Evolutionary conservation across 1,284 basidiomycete species (phyloP), one percentile per base, ranked within the genome.

Genomic region (Sparassis latifolia): DNA sequence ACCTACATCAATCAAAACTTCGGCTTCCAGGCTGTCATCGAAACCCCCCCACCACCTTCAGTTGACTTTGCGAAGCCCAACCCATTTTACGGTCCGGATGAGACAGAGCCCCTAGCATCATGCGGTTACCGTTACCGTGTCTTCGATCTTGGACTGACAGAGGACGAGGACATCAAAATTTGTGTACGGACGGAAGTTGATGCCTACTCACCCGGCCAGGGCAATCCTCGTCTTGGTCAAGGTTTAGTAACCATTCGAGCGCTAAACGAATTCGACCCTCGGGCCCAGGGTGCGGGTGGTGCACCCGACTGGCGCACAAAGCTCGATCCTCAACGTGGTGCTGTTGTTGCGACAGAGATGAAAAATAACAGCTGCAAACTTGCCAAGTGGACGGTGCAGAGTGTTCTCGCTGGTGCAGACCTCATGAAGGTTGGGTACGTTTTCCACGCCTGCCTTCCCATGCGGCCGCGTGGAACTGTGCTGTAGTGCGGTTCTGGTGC

Each of bases 1-100:
- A 98, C 96, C 33, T 99, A 97, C 71, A 92, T 99, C 77, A 98
- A 98, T 75, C 93, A 97, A 69, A 98, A 98, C 75, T 99, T 98
- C 66, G 87, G 89, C 32, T 97, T 96, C 78, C 97, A 99, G 72
- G 87, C 93, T 44, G 95, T 97, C 50, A 79, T 83, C 56, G 92
- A 96, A 67, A 79, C 69, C 41, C 61, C 75, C 4, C 77, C 83
- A 3, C 81, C 84, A 5, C 72, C 78, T 10, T 69, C 83, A 10
- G 75, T 88, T 44, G 82, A 91, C 53, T 82, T 96, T 62, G 78
- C 82, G 29, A 80, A 92, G 58, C 84, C 93, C 1, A 98, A 98
- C 72, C 97, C 92, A 31, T 98, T 99, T 80, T 96, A 97, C 69
- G 91, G 91, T 2, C 78, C 90, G 5, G 93, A 94, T 38, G 95